These are phyloP conservation scores for Phytophthora nicotianae DNA, from an alignment of 352 stramenopile genomes.

Conservation along the genomic window DNA sequence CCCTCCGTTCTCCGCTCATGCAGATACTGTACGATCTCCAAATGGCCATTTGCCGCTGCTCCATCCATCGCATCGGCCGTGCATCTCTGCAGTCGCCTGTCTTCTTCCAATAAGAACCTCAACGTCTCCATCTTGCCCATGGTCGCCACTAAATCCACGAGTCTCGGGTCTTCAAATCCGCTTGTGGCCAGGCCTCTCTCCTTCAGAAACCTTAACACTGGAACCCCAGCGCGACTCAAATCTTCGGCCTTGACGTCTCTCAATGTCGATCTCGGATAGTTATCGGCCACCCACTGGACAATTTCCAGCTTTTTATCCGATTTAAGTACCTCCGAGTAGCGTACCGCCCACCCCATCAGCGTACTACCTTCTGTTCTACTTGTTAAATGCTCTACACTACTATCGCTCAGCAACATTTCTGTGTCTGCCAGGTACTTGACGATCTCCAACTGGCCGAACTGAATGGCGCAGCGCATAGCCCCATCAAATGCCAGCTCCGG, in stretches of 20 bases:
- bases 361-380: slow-evolving; percentile 23
- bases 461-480: slow-evolving; percentile 34
- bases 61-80: slow-evolving; percentile 40
- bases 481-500: slow-evolving; percentile 33
- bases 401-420: slow-evolving; percentile 9
- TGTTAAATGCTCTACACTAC: slow-evolving; percentile 7
- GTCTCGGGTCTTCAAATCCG: slow-evolving; percentile 30
- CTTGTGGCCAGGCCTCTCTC: slow-evolving; percentile 12
- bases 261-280: slow-evolving; percentile 19
- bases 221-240: slow-evolving; percentile 32
- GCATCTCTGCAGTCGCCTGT: slow-evolving; percentile 6
- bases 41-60: slow-evolving; percentile 39
- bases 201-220: slow-evolving; percentile 24
- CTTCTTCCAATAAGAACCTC: slow-evolving; percentile 20
- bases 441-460: slow-evolving; percentile 32
- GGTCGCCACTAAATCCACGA: slow-evolving; percentile 32
- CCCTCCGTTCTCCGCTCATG: slow-evolving; percentile 19
- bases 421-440: slow-evolving; percentile 30
- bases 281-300: slow-evolving; percentile 32
- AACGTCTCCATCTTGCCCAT: slow-evolving; percentile 31
- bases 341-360: slow-evolving; percentile 32
- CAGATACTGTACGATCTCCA: slow-evolving; percentile 45
- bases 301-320: slow-evolving; percentile 30
- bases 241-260: slow-evolving; percentile 31
- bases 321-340: slow-evolving; percentile 25